Percentiles rank a stretch among this genome's conserved stretches.
These are phyloP conservation scores for Pseudognaphalium luteoalbum DNA, from an alignment of 129 eudicot genomes.

Conservation along the genomic window DNA sequence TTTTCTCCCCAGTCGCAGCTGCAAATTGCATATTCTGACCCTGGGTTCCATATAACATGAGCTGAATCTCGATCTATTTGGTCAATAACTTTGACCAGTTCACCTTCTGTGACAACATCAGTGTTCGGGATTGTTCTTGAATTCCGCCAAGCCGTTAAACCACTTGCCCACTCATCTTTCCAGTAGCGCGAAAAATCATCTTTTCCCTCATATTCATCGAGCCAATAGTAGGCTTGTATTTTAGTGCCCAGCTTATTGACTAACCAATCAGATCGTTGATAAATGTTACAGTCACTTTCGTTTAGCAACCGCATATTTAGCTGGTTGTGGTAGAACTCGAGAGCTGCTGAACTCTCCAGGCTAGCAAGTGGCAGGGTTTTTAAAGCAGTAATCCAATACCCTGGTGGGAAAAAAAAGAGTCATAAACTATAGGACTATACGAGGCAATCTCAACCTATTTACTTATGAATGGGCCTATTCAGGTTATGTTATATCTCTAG, in stretches of 20 bases:
- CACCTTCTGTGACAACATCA: constrained; percentile 50
- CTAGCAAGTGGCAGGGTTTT: constrained; percentile 69
- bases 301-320: constrained; percentile 64
- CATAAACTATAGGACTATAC: neutral
- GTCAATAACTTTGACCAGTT: constrained; percentile 62
- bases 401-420: constrained; percentile 34
- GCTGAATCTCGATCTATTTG: constrained; percentile 35
- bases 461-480: no score
- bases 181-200: constrained; percentile 77
- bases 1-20: constrained; percentile 59
- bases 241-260: constrained; percentile 64
- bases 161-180: constrained; percentile 87
- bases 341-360: constrained; percentile 77
- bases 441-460: neutral
- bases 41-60: constrained; percentile 66
- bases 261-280: constrained; percentile 82
- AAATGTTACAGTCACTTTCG: constrained; percentile 49
- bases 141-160: constrained; percentile 57
- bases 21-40: constrained; percentile 73
- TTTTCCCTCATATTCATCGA: constrained; percentile 73
- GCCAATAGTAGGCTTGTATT: constrained; percentile 77
- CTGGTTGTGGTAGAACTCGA: constrained; percentile 81
- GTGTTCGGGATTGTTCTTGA: constrained; percentile 59
- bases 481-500: no score
- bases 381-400: constrained; percentile 52